Conservation (phyloP, 2,329 filamentous ascomycete species). For the Venturia oleaginea region DNA sequence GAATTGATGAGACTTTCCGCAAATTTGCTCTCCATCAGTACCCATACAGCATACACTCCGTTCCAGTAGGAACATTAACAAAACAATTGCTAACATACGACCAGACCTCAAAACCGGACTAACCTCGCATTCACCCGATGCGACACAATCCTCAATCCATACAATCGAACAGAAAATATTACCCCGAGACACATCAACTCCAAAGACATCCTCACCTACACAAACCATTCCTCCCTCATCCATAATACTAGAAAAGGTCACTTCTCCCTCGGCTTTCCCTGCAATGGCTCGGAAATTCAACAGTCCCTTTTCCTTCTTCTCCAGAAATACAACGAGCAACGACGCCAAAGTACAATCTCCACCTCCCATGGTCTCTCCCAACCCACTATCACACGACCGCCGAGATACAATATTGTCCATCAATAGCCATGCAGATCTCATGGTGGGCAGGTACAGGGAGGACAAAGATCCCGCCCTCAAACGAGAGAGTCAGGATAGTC, state of each 20-base stretch:
- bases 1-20: neutral
- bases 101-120: neutral
- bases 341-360: slow-evolving; percentile 50
- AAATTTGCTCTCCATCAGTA: slow-evolving; percentile 4
- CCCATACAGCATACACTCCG: neutral
- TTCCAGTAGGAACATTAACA: neutral
- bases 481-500: slow-evolving; percentile 30
- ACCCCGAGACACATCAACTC: slow-evolving; percentile 29
- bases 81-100: neutral
- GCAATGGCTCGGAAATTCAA: slow-evolving; percentile 61
- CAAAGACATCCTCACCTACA: slow-evolving; percentile 12
- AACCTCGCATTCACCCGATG: slow-evolving; percentile 3
- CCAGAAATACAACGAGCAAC: slow-evolving; percentile 48
- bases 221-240: slow-evolving; percentile 6
- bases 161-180: slow-evolving; percentile 28
- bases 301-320: slow-evolving; percentile 80
- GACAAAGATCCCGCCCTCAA: slow-evolving; percentile 20
- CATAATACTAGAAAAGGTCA: slow-evolving; percentile 20
- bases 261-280: slow-evolving; percentile 28
- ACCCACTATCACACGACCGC: slow-evolving; percentile 32
- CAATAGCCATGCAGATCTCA: slow-evolving; percentile 72
- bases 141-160: slow-evolving; percentile 6
- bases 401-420: slow-evolving; percentile 75
- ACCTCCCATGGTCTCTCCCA: slow-evolving; percentile 39
- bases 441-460: slow-evolving; percentile 67